A percentile compares a stretch with the other conserved stretches of the same genome.
phyloP scores from a whole-genome alignment of 2,329 filamentous ascomycete genomes.

The Colletotrichum caudatum region DNA sequence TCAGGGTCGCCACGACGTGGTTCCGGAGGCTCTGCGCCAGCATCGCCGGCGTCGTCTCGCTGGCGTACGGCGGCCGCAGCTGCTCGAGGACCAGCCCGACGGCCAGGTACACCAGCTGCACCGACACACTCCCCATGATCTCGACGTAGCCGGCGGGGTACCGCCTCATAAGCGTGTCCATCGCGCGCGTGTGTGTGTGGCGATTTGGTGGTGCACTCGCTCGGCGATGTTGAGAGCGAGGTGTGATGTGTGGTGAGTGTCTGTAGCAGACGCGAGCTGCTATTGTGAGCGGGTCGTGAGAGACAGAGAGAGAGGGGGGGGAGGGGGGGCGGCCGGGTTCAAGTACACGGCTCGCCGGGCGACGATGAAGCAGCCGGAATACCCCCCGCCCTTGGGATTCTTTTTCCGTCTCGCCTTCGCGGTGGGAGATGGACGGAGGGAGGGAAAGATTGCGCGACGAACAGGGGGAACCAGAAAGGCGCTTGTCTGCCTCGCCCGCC shows the following conservation, averaged over 20 bases:
- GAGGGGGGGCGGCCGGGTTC: neutral
- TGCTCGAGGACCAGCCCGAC: neutral
- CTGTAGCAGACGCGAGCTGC: too few relatives aligned
- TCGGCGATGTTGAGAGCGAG: too few relatives aligned
- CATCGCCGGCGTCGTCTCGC: constrained; percentile 1
- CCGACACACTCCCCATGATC: constrained; percentile 8
- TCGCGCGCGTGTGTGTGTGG: neutral
- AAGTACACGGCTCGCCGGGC: neutral
- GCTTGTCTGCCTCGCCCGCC: neutral
- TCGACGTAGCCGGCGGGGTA: constrained; percentile 14
- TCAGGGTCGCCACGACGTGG: constrained; percentile 5
- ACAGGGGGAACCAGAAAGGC: neutral
- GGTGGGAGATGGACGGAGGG: neutral
- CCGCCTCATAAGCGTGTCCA: constrained; percentile 1
- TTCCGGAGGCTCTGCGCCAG: constrained; percentile 13
- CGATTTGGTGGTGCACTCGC: neutral
- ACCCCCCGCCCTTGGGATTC: neutral
- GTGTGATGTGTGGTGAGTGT: neutral
- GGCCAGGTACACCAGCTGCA: constrained; percentile 12
- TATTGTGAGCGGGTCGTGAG: neutral
- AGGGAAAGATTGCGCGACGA: neutral
- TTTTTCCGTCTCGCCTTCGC: neutral
- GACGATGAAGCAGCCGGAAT: neutral
- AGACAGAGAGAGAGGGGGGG: neutral
- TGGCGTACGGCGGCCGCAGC: constrained; percentile 7